Conservation (phyloP, 306 rosid genomes). For the Lathyrus tuberosus region DNA sequence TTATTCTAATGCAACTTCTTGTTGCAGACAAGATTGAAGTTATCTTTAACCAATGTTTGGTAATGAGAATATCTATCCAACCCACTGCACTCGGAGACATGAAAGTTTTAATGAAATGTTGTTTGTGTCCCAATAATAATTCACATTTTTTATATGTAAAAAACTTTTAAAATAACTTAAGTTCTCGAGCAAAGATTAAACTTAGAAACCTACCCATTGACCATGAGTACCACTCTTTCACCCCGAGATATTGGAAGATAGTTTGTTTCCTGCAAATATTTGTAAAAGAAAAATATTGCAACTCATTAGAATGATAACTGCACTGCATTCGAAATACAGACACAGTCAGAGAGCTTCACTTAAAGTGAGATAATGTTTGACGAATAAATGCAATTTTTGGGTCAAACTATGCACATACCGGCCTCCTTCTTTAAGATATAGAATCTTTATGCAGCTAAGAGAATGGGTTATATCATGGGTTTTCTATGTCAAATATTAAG, state of each 20-base stretch:
- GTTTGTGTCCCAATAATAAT: constrained; percentile 11
- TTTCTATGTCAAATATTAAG: constrained; percentile 5
- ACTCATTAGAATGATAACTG: constrained; percentile 27
- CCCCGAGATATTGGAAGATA: constrained; percentile 92
- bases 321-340: constrained; percentile 13
- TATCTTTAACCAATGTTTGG: constrained; percentile 16
- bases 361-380: constrained; percentile 18
- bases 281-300: constrained; percentile 13
- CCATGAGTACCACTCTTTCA: constrained; percentile 84
- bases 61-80: constrained; percentile 23
- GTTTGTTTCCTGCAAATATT: constrained; percentile 72
- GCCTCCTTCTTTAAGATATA: constrained; percentile 8
- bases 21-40: constrained; percentile 1
- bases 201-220: constrained; percentile 73
- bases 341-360: background rate
- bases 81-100: constrained; percentile 8
- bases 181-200: constrained; percentile 35
- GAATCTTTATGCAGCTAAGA: constrained; percentile 8
- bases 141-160: constrained; percentile 19
- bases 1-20: constrained; percentile 17
- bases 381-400: constrained; percentile 23
- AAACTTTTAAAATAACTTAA: background rate
- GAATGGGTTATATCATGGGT: constrained; percentile 7
- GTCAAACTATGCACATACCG: constrained; percentile 11
- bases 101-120: constrained; percentile 6